These are phyloP conservation scores for Geotrichum aggregatum DNA, from an alignment of 1,139 yeast species.

Conservation along the genomic window DNA sequence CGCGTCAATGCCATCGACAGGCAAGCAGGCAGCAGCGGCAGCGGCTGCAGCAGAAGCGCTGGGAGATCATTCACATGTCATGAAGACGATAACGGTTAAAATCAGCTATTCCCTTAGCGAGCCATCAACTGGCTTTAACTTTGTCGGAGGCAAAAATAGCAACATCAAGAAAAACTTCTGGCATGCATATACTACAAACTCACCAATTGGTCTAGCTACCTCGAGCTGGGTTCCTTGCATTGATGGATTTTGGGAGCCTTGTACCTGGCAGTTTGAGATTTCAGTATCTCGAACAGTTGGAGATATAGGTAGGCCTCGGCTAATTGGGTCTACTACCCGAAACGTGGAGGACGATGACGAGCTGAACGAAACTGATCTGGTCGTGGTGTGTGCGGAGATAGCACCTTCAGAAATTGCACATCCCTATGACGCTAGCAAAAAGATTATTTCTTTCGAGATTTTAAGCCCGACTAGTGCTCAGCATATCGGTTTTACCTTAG, in stretches of 20 bases:
- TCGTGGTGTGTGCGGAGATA: constrained; percentile 75
- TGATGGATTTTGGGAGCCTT: constrained; percentile 82
- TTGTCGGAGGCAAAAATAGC: constrained; percentile 52
- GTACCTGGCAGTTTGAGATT: constrained; percentile 88
- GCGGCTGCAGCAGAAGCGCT: constrained; percentile 22
- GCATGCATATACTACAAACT: constrained; percentile 84
- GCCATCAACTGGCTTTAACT: constrained; percentile 72
- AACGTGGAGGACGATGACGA: constrained; percentile 40
- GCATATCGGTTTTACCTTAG: constrained; percentile 94
- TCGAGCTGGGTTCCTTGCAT: constrained; percentile 97
- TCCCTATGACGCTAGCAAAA: constrained; percentile 63
- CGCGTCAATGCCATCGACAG: constrained; percentile 29
- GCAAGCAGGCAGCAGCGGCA: constrained; percentile 36
- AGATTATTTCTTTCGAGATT: constrained; percentile 72
- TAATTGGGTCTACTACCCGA: constrained; percentile 22
- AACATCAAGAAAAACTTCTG: constrained; percentile 47
- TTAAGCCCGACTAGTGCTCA: constrained; percentile 89
- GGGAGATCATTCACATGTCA: constrained; percentile 18
- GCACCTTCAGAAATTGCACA: constrained; percentile 47
- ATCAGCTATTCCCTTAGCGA: constrained; percentile 64
- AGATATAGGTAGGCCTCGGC: constrained; percentile 49
- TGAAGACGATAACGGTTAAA: constrained; percentile 58
- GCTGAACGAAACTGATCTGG: constrained; percentile 55
- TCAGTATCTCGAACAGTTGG: constrained; percentile 75
- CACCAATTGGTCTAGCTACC: constrained; percentile 74